These are phyloP conservation scores for Rhodosporidiobolus odoratus DNA, from an alignment of 768 basidiomycete species.

Conservation along the genomic window DNA sequence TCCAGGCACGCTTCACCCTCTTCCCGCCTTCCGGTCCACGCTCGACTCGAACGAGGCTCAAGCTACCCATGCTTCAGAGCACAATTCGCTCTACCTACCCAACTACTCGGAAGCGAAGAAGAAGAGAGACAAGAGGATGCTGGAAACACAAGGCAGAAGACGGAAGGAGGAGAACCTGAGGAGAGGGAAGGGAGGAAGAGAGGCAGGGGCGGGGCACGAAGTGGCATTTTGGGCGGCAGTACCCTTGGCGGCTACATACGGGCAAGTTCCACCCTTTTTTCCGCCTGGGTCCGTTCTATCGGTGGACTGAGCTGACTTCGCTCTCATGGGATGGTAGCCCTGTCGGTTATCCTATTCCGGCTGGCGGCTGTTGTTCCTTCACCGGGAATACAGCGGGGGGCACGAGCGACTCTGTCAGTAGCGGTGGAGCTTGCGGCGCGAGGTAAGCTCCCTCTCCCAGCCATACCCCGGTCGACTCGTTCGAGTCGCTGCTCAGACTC, in stretches of 20 bases:
- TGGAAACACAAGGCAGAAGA: neutral
- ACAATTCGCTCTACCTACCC: neutral
- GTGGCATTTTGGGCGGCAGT: neutral
- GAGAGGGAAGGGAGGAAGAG: neutral
- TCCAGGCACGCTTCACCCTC: neutral
- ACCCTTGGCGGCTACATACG: neutral
- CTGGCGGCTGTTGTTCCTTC: neutral
- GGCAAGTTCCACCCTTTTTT: neutral
- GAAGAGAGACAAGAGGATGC: neutral
- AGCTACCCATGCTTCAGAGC: constrained; percentile 2
- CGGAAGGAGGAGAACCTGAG: neutral
- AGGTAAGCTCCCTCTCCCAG: too few species aligned
- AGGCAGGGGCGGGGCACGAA: neutral
- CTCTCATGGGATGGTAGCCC: neutral
- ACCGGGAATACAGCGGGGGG: neutral
- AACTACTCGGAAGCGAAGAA: neutral
- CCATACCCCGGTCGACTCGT: too few species aligned
- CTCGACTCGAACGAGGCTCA: neutral
- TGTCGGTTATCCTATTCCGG: neutral
- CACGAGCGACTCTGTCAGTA: too few species aligned
- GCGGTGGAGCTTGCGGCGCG: too few species aligned
- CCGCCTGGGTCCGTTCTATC: neutral
- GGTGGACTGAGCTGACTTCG: neutral
- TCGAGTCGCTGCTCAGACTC: too few species aligned
- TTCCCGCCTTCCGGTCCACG: neutral